These are phyloP conservation scores for Spizellomyces punctatus DNA, from an alignment of 192 early-diverging fungal species.

Conservation along the genomic window DNA sequence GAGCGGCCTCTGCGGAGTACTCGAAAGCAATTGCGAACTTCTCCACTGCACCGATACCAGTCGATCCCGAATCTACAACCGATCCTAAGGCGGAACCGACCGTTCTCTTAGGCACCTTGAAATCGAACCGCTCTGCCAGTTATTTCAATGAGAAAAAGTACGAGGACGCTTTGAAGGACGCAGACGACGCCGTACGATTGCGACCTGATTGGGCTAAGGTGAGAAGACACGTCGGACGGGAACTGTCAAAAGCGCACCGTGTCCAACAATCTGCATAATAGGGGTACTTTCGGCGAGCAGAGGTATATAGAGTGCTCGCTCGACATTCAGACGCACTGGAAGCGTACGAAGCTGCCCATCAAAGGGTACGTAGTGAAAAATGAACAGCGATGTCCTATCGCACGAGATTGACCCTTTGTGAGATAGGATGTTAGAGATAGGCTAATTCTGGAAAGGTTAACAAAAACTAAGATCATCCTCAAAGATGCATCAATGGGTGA, in stretches of 20 bases:
- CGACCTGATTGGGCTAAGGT: constrained; percentile 49
- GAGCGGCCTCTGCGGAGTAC: constrained; percentile 73
- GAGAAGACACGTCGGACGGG: neutral
- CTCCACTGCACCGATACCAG: constrained; percentile 30
- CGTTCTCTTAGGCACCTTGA: constrained; percentile 62
- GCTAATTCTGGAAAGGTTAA: constrained; percentile 12
- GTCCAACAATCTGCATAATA: constrained; percentile 1
- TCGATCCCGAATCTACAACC: neutral
- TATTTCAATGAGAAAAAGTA: constrained; percentile 57
- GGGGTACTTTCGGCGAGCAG: constrained; percentile 45
- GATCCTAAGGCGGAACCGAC: neutral
- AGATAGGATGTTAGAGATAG: constrained; percentile 2
- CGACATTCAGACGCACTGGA: constrained; percentile 31
- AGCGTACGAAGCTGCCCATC: constrained; percentile 36
- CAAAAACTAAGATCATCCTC: constrained; percentile 1
- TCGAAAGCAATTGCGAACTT: constrained; percentile 79
- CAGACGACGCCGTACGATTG: constrained; percentile 60
- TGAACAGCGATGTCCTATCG: too few species aligned
- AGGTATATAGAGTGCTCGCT: constrained; percentile 31
- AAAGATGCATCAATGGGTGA: constrained; percentile 12
- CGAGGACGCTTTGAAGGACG: constrained; percentile 72
- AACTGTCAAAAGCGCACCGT: too few species aligned
- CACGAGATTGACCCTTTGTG: neutral
- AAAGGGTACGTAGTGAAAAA: neutral
- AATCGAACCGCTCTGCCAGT: constrained; percentile 77